phyloP scores from a whole-genome alignment of 2,329 filamentous ascomycete genomes.

The Amauroascus niger region DNA sequence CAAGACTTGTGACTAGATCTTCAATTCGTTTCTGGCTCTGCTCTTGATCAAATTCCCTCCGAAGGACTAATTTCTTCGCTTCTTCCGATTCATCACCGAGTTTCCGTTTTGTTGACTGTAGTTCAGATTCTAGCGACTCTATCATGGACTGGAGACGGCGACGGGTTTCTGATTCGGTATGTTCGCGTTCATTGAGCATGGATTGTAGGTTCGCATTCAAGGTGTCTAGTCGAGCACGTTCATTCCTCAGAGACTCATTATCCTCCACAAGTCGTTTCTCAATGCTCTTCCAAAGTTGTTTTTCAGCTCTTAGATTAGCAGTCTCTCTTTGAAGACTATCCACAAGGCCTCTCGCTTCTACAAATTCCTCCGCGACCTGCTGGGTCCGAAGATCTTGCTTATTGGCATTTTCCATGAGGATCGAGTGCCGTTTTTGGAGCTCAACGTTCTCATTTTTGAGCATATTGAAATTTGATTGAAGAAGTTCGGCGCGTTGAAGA shows the following conservation, averaged over 20 bases:
- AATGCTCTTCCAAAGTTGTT: conserved; percentile 87
- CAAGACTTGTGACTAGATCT: conserved; percentile 70
- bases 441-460: conserved; percentile 77
- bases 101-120: conserved; percentile 70
- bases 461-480: conserved; percentile 77
- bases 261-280: conserved; percentile 81
- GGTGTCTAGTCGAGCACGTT: conserved; percentile 73
- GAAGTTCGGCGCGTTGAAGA: conserved; percentile 75
- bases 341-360: conserved; percentile 69
- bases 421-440: conserved; percentile 70
- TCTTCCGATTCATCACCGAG: conserved; percentile 75
- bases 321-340: conserved; percentile 87
- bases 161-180: conserved; percentile 69
- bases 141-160: conserved; percentile 69
- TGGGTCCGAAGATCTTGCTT: conserved; percentile 86
- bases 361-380: conserved; percentile 83
- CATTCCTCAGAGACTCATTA: conserved; percentile 73
- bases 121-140: conserved; percentile 68
- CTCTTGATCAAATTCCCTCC: conserved; percentile 82
- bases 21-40: conserved; percentile 88
- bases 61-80: conserved; percentile 66
- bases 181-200: conserved; percentile 82
- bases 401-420: conserved; percentile 69
- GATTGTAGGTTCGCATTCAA: conserved; percentile 77
- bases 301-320: conserved; percentile 88